Percentiles rank a stretch among this genome's conserved stretches.
Evolutionary conservation across 345 rosid species (phyloP).

Genomic region (Eucalyptus caleyi): DNA sequence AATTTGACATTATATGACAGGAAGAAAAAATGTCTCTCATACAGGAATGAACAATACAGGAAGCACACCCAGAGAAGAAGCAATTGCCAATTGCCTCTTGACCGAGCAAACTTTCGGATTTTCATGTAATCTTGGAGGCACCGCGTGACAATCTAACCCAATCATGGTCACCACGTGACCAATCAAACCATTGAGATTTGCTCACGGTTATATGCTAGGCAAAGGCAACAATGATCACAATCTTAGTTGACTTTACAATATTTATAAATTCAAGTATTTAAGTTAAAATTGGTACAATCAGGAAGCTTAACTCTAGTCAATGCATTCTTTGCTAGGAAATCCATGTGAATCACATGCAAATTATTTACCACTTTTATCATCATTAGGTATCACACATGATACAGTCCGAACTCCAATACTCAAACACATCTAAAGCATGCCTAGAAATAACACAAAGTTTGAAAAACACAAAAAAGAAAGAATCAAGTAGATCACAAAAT

Average conservation of each 20-base stretch:
- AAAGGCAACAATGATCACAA: not conserved
- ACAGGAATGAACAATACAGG: rapidly evolving
- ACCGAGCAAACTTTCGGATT: not conserved
- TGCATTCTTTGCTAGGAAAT: not conserved
- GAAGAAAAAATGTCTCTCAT: not conserved
- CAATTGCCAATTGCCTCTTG: not conserved
- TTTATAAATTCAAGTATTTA: not conserved
- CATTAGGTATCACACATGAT: not conserved
- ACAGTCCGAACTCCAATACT: rapidly evolving
- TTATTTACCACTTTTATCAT: not conserved
- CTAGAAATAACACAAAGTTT: not conserved
- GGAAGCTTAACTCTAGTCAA: not conserved
- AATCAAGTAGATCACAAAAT: not conserved
- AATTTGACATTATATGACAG: not conserved
- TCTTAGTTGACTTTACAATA: too few relatives aligned
- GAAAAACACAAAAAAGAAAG: not conserved
- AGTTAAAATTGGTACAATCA: rapidly evolving
- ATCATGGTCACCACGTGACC: not conserved
- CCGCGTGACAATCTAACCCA: not conserved
- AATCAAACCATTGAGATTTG: not conserved
- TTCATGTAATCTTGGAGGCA: not conserved
- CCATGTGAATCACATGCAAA: not conserved
- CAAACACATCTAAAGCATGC: not conserved
- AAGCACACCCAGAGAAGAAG: not conserved
- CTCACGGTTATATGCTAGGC: not conserved